Conservation (phyloP, 1,284 basidiomycete genomes). For the Vanrija humicola region DNA sequence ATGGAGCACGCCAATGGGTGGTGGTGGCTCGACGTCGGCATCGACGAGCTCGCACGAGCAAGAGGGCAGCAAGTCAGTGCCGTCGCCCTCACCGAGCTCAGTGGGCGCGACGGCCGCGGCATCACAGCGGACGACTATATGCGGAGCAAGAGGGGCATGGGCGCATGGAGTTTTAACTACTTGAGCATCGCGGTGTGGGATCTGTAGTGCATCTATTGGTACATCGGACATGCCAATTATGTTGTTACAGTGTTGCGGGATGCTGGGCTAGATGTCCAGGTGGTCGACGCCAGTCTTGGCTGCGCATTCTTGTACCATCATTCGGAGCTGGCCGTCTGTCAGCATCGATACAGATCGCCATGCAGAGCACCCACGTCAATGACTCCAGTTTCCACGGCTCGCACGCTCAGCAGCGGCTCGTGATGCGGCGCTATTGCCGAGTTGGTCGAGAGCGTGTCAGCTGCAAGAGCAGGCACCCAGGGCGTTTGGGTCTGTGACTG, state of each 20-base stretch:
- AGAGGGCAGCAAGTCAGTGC: no score
- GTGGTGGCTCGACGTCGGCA: no score
- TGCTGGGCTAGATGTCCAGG: not conserved
- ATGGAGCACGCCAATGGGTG: no score
- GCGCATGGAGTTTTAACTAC: no score
- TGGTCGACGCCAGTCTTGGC: slow-evolving; percentile 34
- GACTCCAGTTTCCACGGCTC: slow-evolving; percentile 76
- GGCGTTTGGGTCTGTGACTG: slow-evolving; percentile 38
- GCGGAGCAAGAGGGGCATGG: no score
- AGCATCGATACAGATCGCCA: not conserved
- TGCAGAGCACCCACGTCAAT: slow-evolving; percentile 60
- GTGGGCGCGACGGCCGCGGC: no score
- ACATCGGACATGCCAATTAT: no score
- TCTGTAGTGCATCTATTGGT: no score
- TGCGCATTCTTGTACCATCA: slow-evolving; percentile 45
- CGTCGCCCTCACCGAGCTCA: no score
- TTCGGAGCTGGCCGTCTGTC: slow-evolving; percentile 28
- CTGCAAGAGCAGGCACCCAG: slow-evolving; percentile 44
- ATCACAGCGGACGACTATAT: no score
- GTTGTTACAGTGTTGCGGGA: not conserved
- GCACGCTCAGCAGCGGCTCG: slow-evolving; percentile 57
- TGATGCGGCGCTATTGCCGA: slow-evolving; percentile 24
- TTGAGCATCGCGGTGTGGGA: no score
- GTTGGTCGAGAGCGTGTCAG: slow-evolving; percentile 22
- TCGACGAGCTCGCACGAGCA: no score